These are phyloP conservation scores for Phalaenopsis aphrodite DNA, from an alignment of 106 monocot species.

Conservation along the genomic window DNA sequence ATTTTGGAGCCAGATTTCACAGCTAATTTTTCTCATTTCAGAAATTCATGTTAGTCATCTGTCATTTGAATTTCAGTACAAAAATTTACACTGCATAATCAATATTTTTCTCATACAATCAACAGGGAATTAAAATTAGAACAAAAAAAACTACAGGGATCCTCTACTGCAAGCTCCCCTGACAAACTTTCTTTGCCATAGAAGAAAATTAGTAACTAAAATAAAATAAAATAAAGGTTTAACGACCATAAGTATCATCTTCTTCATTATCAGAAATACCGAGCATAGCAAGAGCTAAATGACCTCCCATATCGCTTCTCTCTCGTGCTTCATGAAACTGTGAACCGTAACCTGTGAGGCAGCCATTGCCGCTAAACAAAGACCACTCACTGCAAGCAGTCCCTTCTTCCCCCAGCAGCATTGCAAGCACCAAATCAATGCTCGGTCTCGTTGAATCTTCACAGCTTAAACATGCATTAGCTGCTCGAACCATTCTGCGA, in stretches of 20 bases:
- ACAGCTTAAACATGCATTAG: conserved; percentile 50
- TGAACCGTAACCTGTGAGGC: conserved; percentile 30
- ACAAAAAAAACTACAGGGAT: too few relatives aligned
- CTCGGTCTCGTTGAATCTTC: conserved; percentile 60
- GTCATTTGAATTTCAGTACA: too few relatives aligned
- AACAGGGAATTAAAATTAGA: too few relatives aligned
- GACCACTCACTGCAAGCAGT: conserved; percentile 26
- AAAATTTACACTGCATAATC: too few relatives aligned
- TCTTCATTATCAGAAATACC: conserved; percentile 63
- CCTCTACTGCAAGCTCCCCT: too few relatives aligned
- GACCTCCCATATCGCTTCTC: conserved; percentile 40
- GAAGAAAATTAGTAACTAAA: too few relatives aligned
- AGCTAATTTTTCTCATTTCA: too few relatives aligned
- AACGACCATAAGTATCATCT: conserved; percentile 31
- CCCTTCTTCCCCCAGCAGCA: conserved; percentile 45
- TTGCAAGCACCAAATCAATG: conserved; percentile 45
- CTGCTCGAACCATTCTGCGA: conserved; percentile 35
- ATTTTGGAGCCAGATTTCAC: too few relatives aligned
- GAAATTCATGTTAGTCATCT: too few relatives aligned
- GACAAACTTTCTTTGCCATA: too few relatives aligned
- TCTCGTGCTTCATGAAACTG: conserved; percentile 18
- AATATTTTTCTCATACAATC: too few relatives aligned
- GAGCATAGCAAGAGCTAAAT: conserved; percentile 78
- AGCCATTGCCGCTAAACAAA: conserved; percentile 23
- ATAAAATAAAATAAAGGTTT: neutral